Evolutionary conservation across 2,329 filamentous ascomycete genomes (phyloP), one percentile per base, ranked within the genome.

Genomic region (Talaromyces verruculosus): DNA sequence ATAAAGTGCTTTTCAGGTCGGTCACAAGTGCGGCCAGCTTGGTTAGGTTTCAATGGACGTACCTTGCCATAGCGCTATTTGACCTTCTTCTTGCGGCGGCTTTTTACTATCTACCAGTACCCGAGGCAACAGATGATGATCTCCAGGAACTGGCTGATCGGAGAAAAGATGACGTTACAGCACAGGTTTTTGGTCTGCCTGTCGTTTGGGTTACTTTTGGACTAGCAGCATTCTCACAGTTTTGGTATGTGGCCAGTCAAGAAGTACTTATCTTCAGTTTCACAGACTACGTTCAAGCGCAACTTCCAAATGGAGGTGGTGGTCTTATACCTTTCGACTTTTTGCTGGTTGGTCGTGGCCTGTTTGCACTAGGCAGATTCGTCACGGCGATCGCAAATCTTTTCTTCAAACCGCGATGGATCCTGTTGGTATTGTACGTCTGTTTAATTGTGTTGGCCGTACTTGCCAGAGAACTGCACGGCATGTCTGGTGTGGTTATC

Each of bases 41-140:
- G 30, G 84, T 88, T 65, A 82, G 87, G 64, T 85, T 88, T 0
- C 87, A 89, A 72, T 89, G 87, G 86, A 83, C 86, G 0, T 89
- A 89, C 67, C 82, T 89, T 2, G 87, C 85, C 7, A 88, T 89
- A 65, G 82, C 85, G 0, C 79, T 89, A 13, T 87, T 88, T 70
- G 87, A 84, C 33, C 80, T 88, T 57, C 74, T 84, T 3, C 78
- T 89, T 13, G 87, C 87, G 1, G 78, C 88, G 10, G 80, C 81
- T 2, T 88, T 87, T 73, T 87, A 85, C 72, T 88, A 88, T 69
- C 76, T 88, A 1, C 86, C 86, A 1, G 78, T 89, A 1, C 87
- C 87, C 0, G 87, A 89, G 75, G 87, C 86, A 2, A 85, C 85
- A 1, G 86, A 88, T 69, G 81, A 83, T 17, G 86, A 89, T 68